phyloP scores from a whole-genome alignment of 306 rosid genomes.

The Prinsepia uniflora region DNA sequence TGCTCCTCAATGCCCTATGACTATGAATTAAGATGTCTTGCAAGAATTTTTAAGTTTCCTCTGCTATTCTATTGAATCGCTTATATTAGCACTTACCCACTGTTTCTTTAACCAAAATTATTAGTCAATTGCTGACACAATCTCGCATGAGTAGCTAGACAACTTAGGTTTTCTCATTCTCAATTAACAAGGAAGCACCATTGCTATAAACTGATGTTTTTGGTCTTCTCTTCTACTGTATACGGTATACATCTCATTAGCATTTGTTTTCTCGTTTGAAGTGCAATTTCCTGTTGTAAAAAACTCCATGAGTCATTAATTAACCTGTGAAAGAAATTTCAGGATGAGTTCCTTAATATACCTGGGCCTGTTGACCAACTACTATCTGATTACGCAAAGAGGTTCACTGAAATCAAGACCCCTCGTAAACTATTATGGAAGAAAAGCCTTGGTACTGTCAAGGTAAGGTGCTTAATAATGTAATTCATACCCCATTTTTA shows the following conservation, averaged over 20 bases:
- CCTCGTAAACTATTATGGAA: constrained; percentile 95
- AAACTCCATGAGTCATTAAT: constrained; percentile 11
- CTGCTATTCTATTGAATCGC: background rate
- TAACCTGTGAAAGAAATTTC: constrained; percentile 36
- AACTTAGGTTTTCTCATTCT: background rate
- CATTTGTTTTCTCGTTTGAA: constrained; percentile 12
- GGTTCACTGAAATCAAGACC: constrained; percentile 89
- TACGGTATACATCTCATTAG: background rate
- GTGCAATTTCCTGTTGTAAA: constrained; percentile 9
- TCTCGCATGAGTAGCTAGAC: constrained; percentile 8
- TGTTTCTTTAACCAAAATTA: background rate
- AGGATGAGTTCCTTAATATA: constrained; percentile 75
- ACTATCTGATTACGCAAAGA: constrained; percentile 76
- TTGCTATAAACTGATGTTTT: background rate
- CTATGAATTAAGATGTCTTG: background rate
- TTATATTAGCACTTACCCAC: background rate
- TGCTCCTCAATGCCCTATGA: background rate
- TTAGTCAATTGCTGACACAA: background rate
- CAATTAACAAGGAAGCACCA: background rate
- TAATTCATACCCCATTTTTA: background rate
- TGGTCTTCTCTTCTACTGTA: background rate
- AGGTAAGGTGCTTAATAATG: constrained; percentile 46
- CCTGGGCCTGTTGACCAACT: constrained; percentile 73
- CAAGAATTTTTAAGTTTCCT: background rate
- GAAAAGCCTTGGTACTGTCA: constrained; percentile 88